phyloP scores from a whole-genome alignment of 2,329 filamentous ascomycete species.

The Penicillium sp. region DNA sequence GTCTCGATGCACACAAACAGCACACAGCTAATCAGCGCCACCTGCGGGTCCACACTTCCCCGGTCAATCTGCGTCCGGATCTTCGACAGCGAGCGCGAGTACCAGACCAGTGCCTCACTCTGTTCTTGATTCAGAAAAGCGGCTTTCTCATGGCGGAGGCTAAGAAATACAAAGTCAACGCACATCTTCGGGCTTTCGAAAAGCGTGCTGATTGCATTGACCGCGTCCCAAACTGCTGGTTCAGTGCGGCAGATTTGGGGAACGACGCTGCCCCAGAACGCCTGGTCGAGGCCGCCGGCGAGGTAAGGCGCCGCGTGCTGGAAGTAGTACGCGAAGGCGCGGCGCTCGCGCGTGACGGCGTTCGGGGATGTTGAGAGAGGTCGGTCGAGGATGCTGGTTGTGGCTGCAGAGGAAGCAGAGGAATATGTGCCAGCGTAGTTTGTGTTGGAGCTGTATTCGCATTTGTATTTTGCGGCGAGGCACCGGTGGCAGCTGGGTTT shows the following conservation, averaged over 20 bases:
- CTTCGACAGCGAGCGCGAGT: constrained; percentile 36
- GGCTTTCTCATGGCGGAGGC: constrained; percentile 1
- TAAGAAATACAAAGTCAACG: constrained; percentile 13
- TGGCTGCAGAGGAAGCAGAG: background rate
- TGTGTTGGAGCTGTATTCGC: constrained; percentile 33
- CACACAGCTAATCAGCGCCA: constrained; percentile 39
- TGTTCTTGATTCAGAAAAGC: constrained; percentile 24
- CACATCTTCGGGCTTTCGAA: constrained; percentile 35
- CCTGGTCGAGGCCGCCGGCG: constrained; percentile 37
- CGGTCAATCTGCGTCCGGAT: constrained; percentile 32
- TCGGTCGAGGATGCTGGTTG: constrained; percentile 5
- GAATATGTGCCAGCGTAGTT: background rate
- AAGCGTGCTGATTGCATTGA: constrained; percentile 41
- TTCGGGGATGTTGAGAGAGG: constrained; percentile 27
- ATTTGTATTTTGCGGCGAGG: constrained; percentile 36
- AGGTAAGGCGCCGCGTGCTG: constrained; percentile 35
- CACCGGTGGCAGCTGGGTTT: constrained; percentile 39
- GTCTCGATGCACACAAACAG: constrained; percentile 43
- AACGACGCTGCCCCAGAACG: constrained; percentile 40
- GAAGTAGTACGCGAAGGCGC: constrained; percentile 44
- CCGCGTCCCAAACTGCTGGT: constrained; percentile 42
- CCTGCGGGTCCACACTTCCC: constrained; percentile 30
- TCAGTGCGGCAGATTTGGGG: constrained; percentile 40
- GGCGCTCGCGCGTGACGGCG: constrained; percentile 36
- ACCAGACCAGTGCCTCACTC: constrained; percentile 36